Conservation (phyloP, 1,139 yeast genomes). For the Saccharomyces hybrid region DNA sequence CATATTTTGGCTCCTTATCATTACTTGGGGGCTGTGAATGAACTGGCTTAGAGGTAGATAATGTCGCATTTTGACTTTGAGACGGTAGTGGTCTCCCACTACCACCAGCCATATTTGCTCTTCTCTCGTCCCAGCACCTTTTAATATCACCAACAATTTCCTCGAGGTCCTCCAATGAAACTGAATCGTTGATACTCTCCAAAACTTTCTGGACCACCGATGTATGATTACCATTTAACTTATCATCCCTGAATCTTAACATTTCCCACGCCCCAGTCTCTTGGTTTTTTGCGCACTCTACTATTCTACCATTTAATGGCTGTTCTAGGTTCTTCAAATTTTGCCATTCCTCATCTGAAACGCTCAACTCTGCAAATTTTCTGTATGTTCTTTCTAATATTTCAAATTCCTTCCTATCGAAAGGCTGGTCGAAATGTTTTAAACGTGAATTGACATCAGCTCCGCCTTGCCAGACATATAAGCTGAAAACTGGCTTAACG, state of each 20-base stretch:
- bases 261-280: conserved; percentile 64
- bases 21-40: conserved; percentile 5
- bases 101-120: conserved; percentile 6
- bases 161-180: conserved; percentile 64
- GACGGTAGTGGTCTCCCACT: neutral
- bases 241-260: conserved; percentile 88
- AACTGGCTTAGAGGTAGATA: conserved; percentile 4
- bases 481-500: conserved; percentile 56
- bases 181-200: conserved; percentile 80
- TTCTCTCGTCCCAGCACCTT: conserved; percentile 43
- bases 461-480: conserved; percentile 75
- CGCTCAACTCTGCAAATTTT: conserved; percentile 54
- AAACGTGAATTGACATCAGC: conserved; percentile 30
- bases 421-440: conserved; percentile 28
- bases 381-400: conserved; percentile 46
- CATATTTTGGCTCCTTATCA: conserved; percentile 24
- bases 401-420: conserved; percentile 28
- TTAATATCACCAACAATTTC: conserved; percentile 41
- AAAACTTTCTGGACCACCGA: conserved; percentile 74
- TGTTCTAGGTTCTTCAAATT: conserved; percentile 57
- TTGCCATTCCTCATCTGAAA: conserved; percentile 77
- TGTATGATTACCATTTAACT: conserved; percentile 76
- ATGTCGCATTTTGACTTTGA: conserved; percentile 1
- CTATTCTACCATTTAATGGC: conserved; percentile 86
- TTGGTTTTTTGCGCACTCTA: conserved; percentile 60